Evolutionary conservation across 1,284 basidiomycete genomes (phyloP).

Genomic region (Leccinum fallax): DNA sequence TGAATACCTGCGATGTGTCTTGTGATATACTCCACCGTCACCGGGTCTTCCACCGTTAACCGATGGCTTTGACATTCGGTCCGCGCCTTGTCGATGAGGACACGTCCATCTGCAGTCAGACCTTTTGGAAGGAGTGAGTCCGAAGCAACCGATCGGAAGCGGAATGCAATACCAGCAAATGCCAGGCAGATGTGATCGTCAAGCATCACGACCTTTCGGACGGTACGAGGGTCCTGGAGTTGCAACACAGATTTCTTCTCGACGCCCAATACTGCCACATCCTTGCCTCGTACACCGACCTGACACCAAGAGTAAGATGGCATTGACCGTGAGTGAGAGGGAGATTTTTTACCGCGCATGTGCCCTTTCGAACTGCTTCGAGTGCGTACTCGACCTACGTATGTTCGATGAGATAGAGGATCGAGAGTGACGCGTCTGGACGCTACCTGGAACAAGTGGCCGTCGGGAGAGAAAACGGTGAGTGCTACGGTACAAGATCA

Average conservation of each 20-base stretch:
- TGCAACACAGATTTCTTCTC: slow-evolving; percentile 99
- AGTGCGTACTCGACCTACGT: slow-evolving; percentile 95
- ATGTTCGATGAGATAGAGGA: slow-evolving; percentile 23
- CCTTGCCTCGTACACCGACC: slow-evolving; percentile 95
- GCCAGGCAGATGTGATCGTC: slow-evolving; percentile 98
- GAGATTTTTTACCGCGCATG: slow-evolving; percentile 80
- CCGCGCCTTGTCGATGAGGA: slow-evolving; percentile 97
- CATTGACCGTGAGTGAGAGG: neutral
- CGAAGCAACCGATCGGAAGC: slow-evolving; percentile 4
- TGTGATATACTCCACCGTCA: slow-evolving; percentile 98
- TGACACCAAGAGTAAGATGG: slow-evolving; percentile 36
- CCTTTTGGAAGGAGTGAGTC: slow-evolving; percentile 51
- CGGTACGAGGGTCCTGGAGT: slow-evolving; percentile 96
- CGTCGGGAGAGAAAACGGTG: slow-evolving; percentile 94
- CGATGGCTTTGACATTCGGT: slow-evolving; percentile 98
- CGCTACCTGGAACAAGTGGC: slow-evolving; percentile 86
- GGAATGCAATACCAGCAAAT: slow-evolving; percentile 80
- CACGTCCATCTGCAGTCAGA: slow-evolving; percentile 95
- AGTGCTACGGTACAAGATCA: slow-evolving; percentile 57
- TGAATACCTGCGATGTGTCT: slow-evolving; percentile 97
- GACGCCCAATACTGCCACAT: slow-evolving; percentile 95
- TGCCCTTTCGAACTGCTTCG: slow-evolving; percentile 96
- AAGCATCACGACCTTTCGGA: slow-evolving; percentile 97
- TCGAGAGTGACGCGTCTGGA: slow-evolving; percentile 23
- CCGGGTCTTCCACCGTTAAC: slow-evolving; percentile 97